Evolutionary conservation across 257 asterid genomes (phyloP).

Genomic region (Linaria vulgaris): DNA sequence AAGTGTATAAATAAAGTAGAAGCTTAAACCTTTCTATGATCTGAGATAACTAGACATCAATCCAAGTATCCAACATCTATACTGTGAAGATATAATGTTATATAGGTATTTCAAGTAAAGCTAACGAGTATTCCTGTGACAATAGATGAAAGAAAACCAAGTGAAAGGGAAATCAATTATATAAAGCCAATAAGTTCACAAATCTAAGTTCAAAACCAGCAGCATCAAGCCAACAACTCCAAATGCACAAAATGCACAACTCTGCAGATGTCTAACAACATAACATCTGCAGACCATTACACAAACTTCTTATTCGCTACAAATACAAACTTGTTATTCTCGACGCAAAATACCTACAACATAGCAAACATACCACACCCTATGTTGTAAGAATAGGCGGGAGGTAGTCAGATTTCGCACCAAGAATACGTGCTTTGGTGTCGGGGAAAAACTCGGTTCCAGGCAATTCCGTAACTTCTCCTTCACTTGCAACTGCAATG

Average conservation of each 20-base stretch:
- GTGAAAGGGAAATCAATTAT: too few species aligned
- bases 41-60: too few species aligned
- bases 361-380: slow-evolving; percentile 11
- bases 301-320: slow-evolving; percentile 20
- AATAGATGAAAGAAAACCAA: too few species aligned
- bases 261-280: neutral
- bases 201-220: neutral
- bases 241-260: neutral
- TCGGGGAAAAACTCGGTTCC: slow-evolving; percentile 92
- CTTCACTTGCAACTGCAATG: slow-evolving; percentile 60
- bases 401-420: slow-evolving; percentile 78
- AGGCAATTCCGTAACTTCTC: slow-evolving; percentile 71
- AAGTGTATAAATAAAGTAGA: too few species aligned
- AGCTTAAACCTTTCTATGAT: too few species aligned
- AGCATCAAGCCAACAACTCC: slow-evolving; percentile 1
- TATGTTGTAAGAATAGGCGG: slow-evolving; percentile 95
- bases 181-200: too few species aligned
- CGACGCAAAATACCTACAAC: slow-evolving; percentile 3
- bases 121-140: too few species aligned
- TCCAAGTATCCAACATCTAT: too few species aligned
- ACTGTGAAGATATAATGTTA: too few species aligned
- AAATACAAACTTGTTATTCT: slow-evolving; percentile 8
- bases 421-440: slow-evolving; percentile 78
- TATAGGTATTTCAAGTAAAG: too few species aligned
- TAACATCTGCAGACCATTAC: slow-evolving; percentile 12